Evolutionary conservation across 148 eudicot species (phyloP), one percentile per base, ranked within the genome.

Genomic region (Salicornia ramosissima): DNA sequence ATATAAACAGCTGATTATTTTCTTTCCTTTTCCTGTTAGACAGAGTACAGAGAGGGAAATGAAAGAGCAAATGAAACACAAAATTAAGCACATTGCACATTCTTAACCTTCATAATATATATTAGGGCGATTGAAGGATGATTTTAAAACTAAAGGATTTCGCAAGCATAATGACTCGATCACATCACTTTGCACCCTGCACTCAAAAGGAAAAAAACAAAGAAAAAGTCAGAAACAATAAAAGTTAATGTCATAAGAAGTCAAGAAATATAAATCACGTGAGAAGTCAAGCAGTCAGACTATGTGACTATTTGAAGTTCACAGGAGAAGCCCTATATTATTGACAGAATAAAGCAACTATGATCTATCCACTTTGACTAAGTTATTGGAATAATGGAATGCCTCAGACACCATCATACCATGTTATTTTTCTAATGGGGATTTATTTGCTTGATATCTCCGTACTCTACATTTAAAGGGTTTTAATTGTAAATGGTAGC

Each of bases 101-200:
- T 73, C 31, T n/a, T n/a, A n/a, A 92, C 98, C 98, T 90, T 92
- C 98, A 79, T 90, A 92, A 80, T 79, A 76, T 33, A 92, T 92
- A 79, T 92, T 92, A 65, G 93, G 91, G 52, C 98, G 90, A 77
- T 92, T 90, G 78, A 92, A 92, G 75, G 98, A 92, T 68, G 96
- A 90, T 80, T 86, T 90, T 73, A 92, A 78, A 24, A 92, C 82
- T 60, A 92, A 61, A 33, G 98, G 98, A 64, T 80, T 82, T 39
- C 71, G 83, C 80, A 92, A 77, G 75, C 81, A 71, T 75, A 92
- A 77, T 28, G 96, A 88, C 40, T 74, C 84, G 60, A 92, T 88
- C 80, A 92, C 96, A 73, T 92, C 98, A 78, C 67, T 79, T 82
- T 92, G 96, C 71, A 92, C 96, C 82, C 98, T 92, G 88, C 83